These are phyloP conservation scores for Backusella macrospora DNA, from an alignment of 192 early-diverging fungal species.

Conservation along the genomic window DNA sequence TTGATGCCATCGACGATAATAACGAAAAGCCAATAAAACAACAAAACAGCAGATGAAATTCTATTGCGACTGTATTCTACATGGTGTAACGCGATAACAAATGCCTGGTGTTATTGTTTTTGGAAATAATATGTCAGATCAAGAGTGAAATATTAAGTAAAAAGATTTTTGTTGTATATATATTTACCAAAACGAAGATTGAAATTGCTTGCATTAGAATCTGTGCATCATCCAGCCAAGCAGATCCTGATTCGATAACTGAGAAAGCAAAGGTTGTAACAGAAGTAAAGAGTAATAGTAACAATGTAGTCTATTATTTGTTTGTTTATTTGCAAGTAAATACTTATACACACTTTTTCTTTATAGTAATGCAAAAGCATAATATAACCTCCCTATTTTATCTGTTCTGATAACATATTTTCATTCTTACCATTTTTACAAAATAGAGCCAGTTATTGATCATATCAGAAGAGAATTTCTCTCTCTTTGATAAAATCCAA, in stretches of 20 bases:
- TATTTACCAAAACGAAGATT: slow-evolving; percentile 18
- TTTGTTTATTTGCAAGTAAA: not conserved
- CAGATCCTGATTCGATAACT: not conserved
- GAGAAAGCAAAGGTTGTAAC: not conserved
- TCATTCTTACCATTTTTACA: slow-evolving; percentile 38
- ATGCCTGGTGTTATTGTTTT: slow-evolving; percentile 1
- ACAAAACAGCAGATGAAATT: slow-evolving; percentile 55
- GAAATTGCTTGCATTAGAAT: not conserved
- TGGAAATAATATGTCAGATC: slow-evolving; percentile 2
- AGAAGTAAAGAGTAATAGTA: not conserved
- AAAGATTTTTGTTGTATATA: not conserved
- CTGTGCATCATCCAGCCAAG: not conserved
- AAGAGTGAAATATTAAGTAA: not conserved
- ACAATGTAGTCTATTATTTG: slow-evolving; percentile 5
- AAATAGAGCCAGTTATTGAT: slow-evolving; percentile 41
- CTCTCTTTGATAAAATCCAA: slow-evolving; percentile 35
- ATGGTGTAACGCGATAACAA: slow-evolving; percentile 38
- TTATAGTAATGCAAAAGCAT: not conserved
- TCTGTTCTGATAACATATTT: no score
- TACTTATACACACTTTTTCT: not conserved
- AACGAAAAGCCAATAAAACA: slow-evolving; percentile 63
- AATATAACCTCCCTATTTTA: not conserved
- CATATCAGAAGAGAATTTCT: slow-evolving; percentile 31
- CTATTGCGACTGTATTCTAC: slow-evolving; percentile 40
- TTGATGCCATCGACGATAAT: slow-evolving; percentile 43